Conservation (phyloP, 2,329 filamentous ascomycete species). For the Paradendryphiella salina region DNA sequence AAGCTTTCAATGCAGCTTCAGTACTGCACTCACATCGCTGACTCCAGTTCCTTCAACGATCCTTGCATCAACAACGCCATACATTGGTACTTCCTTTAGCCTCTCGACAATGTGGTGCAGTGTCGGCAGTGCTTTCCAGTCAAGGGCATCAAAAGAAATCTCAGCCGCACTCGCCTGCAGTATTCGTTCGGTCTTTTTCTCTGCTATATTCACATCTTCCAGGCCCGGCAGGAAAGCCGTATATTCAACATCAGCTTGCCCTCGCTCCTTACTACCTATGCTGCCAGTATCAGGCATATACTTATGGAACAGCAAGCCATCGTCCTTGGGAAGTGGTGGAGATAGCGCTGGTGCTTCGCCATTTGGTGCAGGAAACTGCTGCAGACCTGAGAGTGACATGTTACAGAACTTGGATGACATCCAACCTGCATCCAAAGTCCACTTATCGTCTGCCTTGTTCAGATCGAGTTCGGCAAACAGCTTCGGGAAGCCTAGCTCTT, state of each 20-base stretch:
- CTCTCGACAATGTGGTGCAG: conserved; percentile 61
- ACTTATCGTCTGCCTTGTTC: conserved; percentile 42
- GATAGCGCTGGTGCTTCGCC: too few species aligned
- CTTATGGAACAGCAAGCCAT: conserved; percentile 59
- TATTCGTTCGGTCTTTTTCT: conserved; percentile 43
- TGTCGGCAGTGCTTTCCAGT: conserved; percentile 62
- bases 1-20: conserved; percentile 2
- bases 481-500: conserved; percentile 66
- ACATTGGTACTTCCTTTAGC: conserved; percentile 61
- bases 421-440: conserved; percentile 48
- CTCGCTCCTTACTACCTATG: conserved; percentile 45
- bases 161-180: conserved; percentile 49
- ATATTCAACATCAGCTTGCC: conserved; percentile 60
- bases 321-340: conserved; percentile 38
- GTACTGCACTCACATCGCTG: conserved; percentile 50
- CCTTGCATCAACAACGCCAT: conserved; percentile 59
- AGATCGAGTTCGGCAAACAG: conserved; percentile 58
- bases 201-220: conserved; percentile 37
- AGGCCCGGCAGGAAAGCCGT: conserved; percentile 49
- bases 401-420: conserved; percentile 42
- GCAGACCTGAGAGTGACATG: conserved; percentile 33
- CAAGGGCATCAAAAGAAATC: conserved; percentile 54
- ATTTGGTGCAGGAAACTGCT: conserved; percentile 10
- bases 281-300: conserved; percentile 61
- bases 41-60: conserved; percentile 60